Percentiles rank a stretch among this genome's conserved stretches.
phyloP scores from a whole-genome alignment of 2,329 filamentous ascomycete species.

The Dichotomopilus funicola region DNA sequence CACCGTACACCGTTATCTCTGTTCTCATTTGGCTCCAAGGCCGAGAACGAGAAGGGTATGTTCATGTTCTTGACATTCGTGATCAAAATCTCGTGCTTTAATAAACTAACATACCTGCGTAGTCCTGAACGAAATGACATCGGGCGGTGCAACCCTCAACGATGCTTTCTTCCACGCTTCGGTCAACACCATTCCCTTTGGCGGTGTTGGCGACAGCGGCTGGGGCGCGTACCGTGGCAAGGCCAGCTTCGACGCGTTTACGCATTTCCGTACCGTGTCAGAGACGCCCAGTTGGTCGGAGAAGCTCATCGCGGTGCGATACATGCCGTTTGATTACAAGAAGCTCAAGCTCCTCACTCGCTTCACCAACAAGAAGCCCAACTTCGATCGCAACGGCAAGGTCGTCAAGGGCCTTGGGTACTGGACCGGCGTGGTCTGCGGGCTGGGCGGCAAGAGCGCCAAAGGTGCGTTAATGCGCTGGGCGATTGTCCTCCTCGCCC shows the following conservation, averaged over 20 bases:
- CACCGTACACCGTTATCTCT: conserved; percentile 78
- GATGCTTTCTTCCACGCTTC: conserved; percentile 44
- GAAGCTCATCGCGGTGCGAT: conserved; percentile 58
- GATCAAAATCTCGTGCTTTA: too few relatives aligned
- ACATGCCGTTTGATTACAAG: conserved; percentile 52
- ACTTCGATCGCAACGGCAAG: conserved; percentile 57
- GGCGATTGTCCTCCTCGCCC: conserved; percentile 35
- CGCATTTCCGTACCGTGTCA: conserved; percentile 51
- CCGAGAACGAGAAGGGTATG: conserved; percentile 67
- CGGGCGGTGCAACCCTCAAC: conserved; percentile 62
- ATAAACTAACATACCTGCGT: background rate
- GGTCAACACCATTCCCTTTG: conserved; percentile 68
- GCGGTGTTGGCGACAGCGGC: conserved; percentile 75
- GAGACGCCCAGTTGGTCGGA: conserved; percentile 63
- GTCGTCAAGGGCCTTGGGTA: conserved; percentile 46
- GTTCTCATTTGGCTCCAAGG: conserved; percentile 77
- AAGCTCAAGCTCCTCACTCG: conserved; percentile 40
- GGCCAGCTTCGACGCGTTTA: conserved; percentile 63
- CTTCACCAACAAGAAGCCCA: conserved; percentile 42
- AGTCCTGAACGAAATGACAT: conserved; percentile 58
- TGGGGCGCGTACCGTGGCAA: conserved; percentile 71
- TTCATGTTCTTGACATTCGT: background rate
- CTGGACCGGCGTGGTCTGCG: conserved; percentile 46
- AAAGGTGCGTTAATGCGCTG: conserved; percentile 49
- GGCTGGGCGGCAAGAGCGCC: conserved; percentile 44